Percentiles rank a stretch among this genome's conserved stretches.
These are phyloP conservation scores for Malania oleifera DNA, from an alignment of 164 flowering plant genomes.

Conservation along the genomic window DNA sequence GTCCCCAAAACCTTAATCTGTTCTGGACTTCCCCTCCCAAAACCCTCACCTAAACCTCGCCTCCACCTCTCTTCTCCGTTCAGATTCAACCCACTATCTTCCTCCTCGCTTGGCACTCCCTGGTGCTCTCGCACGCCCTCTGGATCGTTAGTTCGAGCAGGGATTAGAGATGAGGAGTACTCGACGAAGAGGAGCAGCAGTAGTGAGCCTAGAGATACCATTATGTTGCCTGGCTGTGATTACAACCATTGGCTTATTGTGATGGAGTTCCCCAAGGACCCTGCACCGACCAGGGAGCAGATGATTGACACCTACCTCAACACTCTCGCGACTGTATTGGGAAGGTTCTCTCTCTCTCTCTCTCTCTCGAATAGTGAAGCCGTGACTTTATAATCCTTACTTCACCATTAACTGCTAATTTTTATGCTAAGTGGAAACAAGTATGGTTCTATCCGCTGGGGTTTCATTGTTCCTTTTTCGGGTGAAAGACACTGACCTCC, in stretches of 20 bases:
- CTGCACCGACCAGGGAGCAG: constrained; percentile 90
- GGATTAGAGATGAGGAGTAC: constrained; percentile 41
- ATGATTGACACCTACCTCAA: constrained; percentile 95
- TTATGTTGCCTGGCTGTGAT: constrained; percentile 91
- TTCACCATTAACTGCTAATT: no score
- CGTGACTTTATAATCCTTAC: no score
- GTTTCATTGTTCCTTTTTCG: no score
- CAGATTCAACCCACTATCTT: constrained; percentile 16
- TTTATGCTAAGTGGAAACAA: no score
- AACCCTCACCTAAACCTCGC: neutral
- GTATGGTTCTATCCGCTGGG: no score
- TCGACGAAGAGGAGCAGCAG: constrained; percentile 63
- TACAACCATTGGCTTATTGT: constrained; percentile 97
- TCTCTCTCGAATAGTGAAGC: no score
- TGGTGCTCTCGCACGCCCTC: neutral
- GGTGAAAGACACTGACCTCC: no score
- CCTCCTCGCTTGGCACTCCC: constrained; percentile 8
- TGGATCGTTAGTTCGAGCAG: constrained; percentile 18
- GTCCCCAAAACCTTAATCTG: constrained; percentile 34
- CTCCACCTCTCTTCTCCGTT: constrained; percentile 4
- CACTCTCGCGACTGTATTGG: constrained; percentile 88
- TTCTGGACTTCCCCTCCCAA: constrained; percentile 7
- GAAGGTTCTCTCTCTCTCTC: constrained; percentile 48
- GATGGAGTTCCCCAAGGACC: constrained; percentile 98
- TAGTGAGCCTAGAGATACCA: constrained; percentile 82